Evolutionary conservation across 2,329 filamentous ascomycete genomes (phyloP).

Genomic region (Penicillium italicum): DNA sequence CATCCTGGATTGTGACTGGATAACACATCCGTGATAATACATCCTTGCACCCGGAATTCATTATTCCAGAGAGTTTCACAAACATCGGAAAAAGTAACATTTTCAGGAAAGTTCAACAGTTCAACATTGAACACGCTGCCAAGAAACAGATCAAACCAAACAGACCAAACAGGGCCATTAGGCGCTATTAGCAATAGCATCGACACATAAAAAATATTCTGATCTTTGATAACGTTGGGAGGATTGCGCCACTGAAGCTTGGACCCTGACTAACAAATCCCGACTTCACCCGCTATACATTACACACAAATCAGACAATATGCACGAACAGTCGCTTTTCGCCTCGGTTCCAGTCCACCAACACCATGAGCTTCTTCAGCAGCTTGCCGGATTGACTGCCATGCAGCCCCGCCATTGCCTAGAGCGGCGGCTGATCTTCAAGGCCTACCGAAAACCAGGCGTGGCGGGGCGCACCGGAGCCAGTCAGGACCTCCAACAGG

Average conservation of each 20-base stretch:
- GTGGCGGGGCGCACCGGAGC: conserved; percentile 41
- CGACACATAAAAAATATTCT: conserved; percentile 14
- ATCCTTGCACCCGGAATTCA: background rate
- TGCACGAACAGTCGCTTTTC: conserved; percentile 63
- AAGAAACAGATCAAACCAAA: background rate
- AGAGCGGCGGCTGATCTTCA: conserved; percentile 58
- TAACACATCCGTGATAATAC: background rate
- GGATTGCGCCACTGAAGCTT: conserved; percentile 19
- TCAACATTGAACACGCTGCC: background rate
- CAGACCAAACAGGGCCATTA: background rate
- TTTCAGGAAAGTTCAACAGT: background rate
- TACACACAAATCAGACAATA: conserved; percentile 28
- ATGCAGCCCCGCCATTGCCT: conserved; percentile 56
- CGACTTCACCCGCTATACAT: conserved; percentile 18
- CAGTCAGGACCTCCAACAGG: conserved; percentile 44
- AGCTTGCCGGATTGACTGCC: conserved; percentile 59
- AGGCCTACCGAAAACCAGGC: conserved; percentile 49
- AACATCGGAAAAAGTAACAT: background rate
- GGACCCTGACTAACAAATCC: conserved; percentile 22
- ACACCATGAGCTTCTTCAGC: conserved; percentile 59
- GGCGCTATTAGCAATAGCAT: conserved; percentile 12
- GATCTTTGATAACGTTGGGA: conserved; percentile 6
- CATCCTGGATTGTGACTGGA: background rate
- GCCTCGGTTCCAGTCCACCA: conserved; percentile 55
- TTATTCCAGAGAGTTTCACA: background rate